Base-by-base conservation (phyloP, 1,284 basidiomycete genomes). In the Xerocomus tenax region DNA sequence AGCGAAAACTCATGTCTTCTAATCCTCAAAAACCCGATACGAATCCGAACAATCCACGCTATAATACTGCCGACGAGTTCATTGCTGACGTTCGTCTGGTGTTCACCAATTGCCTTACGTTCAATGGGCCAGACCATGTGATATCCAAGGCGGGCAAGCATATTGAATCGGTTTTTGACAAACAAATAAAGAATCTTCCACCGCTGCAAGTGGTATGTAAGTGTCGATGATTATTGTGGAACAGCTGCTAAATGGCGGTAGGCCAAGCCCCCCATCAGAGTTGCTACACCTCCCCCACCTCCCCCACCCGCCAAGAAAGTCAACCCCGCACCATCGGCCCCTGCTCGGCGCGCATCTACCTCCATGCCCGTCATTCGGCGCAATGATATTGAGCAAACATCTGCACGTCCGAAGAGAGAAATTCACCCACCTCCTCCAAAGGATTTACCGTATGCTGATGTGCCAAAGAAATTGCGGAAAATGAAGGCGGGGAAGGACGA, bases 361-460 rank as follows among this genome's bases (percentile, higher is more conserved):
- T 81, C 84, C n/a, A 76, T 88, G 7, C 88, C 87, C 44, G 79
- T 81, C 47, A 87, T 89, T 58, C 78, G 86, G 39, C 84, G 87
- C 25, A 82, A 80, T 15, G 84, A 85, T 13, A 74, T 73, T 13
- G 69, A 73, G 32, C 74, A 73, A 40, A 71, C 70, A 25, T 69
- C 74, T 34, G 77, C 80, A n/a, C 82, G 95, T 18, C 95, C 95
- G 0, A 97, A 97, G 72, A 88, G 95, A 47, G 95, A 98, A 68
- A 94, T 97, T 35, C 93, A 97, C 61, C 91, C 94, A 10, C 94
- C 94, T 16, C 84, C 92, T 13, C 84, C 92, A 0, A 93, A 92
- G 68, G 95, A 98, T 60, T 71, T 96, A 18, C 81, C 87, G 0
- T 96, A 93, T 65, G 76, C 79, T 26, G 88, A 92, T 61, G 76